Conservation (phyloP, 202 grass and related monocot species). For the Zizania palustris region DNA sequence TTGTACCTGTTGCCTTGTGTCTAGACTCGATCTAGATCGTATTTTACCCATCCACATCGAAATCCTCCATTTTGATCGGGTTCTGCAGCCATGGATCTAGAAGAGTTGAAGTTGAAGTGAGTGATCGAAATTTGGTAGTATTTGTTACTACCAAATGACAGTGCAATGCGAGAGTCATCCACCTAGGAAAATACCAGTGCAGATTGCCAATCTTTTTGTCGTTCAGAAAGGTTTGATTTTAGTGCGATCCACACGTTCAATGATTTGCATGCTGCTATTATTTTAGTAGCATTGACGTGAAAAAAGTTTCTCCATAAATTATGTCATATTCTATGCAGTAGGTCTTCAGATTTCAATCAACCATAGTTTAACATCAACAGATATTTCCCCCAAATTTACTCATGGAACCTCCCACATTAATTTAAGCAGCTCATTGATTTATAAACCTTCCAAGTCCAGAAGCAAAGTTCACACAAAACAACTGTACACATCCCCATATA, state of each 20-base stretch:
- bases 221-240: slow-evolving; percentile 17
- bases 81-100: background rate
- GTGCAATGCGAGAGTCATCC: background rate
- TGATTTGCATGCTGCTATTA: background rate
- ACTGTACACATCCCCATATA: background rate
- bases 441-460: background rate
- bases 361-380: background rate
- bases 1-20: background rate
- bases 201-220: background rate
- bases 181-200: background rate
- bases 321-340: slow-evolving; percentile 16
- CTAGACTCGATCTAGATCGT: background rate
- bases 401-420: background rate
- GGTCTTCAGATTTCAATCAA: background rate
- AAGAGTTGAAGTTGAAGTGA: background rate
- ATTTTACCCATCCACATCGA: background rate
- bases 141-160: background rate
- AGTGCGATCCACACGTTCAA: background rate
- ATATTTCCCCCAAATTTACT: background rate
- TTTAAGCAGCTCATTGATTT: background rate
- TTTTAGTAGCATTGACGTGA: slow-evolving; percentile 35
- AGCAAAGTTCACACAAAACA: background rate
- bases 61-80: background rate
- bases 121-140: background rate
- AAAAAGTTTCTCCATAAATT: slow-evolving; percentile 20